Percentiles rank a stretch among this genome's conserved stretches.
phyloP scores from a whole-genome alignment of 2,329 filamentous ascomycete species.

The Aureobasidium sp. region DNA sequence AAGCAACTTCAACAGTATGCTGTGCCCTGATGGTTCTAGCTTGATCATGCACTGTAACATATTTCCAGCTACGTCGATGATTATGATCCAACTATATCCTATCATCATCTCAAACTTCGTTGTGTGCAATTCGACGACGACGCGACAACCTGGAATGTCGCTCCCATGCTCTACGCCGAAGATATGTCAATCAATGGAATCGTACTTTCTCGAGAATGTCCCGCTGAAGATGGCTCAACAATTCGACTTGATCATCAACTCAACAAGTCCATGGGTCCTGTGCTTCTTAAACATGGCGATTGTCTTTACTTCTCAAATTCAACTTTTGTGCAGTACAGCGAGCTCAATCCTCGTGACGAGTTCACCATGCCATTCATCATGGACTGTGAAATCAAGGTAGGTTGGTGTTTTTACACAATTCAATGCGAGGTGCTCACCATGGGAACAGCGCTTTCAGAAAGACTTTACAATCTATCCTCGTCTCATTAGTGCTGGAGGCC shows the following conservation, averaged over 20 bases:
- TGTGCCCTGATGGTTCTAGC: background rate
- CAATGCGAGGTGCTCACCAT: background rate
- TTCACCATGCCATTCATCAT: background rate
- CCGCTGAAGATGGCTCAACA: constrained; percentile 11
- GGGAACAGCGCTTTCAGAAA: constrained; percentile 35
- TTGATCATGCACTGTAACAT: background rate
- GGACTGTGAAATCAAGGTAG: constrained; percentile 6
- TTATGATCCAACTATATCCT: constrained; percentile 35
- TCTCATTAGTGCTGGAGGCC: constrained; percentile 47
- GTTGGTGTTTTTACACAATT: constrained; percentile 1
- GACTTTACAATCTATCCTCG: constrained; percentile 45
- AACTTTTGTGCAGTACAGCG: constrained; percentile 17
- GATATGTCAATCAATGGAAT: constrained; percentile 41
- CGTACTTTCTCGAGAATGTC: constrained; percentile 27
- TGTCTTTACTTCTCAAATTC: constrained; percentile 28
- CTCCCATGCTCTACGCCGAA: constrained; percentile 42
- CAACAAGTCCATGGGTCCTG: constrained; percentile 26
- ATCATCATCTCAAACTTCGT: constrained; percentile 39
- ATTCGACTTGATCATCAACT: constrained; percentile 17
- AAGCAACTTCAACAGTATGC: constrained; percentile 19
- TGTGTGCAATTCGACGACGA: constrained; percentile 40
- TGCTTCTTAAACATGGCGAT: constrained; percentile 40
- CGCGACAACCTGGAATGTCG: constrained; percentile 25
- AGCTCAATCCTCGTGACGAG: background rate
- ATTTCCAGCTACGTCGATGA: constrained; percentile 18